Evolutionary conservation across 495 filamentous ascomycete genomes (phyloP).

Genomic region (Bombardia bombarda): DNA sequence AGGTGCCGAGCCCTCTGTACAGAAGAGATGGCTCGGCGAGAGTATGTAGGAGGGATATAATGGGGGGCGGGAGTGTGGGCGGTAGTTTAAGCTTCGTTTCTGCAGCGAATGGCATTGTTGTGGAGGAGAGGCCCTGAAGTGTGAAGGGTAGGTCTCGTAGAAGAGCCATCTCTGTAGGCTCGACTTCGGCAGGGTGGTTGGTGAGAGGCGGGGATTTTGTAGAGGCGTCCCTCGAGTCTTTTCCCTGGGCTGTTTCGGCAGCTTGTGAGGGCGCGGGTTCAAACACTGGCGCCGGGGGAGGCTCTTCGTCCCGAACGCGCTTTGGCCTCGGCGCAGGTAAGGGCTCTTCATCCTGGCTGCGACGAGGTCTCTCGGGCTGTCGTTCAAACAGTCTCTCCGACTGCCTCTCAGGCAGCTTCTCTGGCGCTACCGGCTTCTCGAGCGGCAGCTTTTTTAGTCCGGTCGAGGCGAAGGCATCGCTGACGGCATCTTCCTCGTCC

Average conservation of each 20-base stretch:
- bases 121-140: conserved; percentile 85
- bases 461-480: conserved; percentile 48
- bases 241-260: conserved; percentile 10
- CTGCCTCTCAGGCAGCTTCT: no score
- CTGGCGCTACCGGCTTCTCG: conserved; percentile 19
- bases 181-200: conserved; percentile 41
- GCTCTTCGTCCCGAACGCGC: conserved; percentile 14
- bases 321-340: no score
- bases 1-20: conserved; percentile 69
- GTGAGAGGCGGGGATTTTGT: conserved; percentile 44
- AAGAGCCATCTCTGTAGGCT: conserved; percentile 62
- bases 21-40: conserved; percentile 89
- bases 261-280: no score
- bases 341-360: no score
- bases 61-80: conserved; percentile 66
- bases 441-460: conserved; percentile 39
- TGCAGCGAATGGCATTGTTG: conserved; percentile 66
- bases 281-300: conserved; percentile 3
- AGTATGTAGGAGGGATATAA: conserved; percentile 80
- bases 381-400: no score
- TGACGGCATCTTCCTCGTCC: conserved; percentile 32
- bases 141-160: conserved; percentile 90
- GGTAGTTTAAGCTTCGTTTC: conserved; percentile 64
- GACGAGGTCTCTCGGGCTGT: no score
- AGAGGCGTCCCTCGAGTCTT: conserved; percentile 32